phyloP scores from a whole-genome alignment of 2,329 filamentous ascomycete species.

The Aspergillus pseudoterreus region DNA sequence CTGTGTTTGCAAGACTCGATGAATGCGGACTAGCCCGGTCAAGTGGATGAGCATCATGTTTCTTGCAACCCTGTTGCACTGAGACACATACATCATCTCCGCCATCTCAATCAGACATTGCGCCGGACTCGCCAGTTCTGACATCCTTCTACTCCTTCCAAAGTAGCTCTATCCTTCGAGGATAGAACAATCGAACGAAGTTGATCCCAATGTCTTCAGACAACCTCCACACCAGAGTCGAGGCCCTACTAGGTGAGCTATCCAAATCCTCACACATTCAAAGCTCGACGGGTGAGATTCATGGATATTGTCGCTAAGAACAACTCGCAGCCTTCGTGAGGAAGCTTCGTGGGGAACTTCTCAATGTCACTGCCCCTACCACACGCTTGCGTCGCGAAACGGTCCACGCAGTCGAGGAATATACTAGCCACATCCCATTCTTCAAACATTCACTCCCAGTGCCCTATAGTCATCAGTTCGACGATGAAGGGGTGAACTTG shows the following conservation, averaged over 20 bases:
- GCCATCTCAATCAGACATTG: no score
- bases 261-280: no score
- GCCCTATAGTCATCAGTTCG: conserved; percentile 20
- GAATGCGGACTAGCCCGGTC: conserved; percentile 10
- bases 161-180: no score
- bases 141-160: no score
- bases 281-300: no score
- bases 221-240: conserved; percentile 1
- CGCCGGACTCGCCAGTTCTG: no score
- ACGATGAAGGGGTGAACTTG: conserved; percentile 29
- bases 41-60: conserved; percentile 8
- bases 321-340: conserved; percentile 20
- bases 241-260: conserved; percentile 10
- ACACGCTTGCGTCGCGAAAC: conserved; percentile 3
- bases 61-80: background rate
- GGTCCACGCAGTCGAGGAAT: conserved; percentile 10
- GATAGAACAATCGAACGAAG: background rate
- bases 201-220: background rate
- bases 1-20: conserved; percentile 2
- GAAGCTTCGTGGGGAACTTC: conserved; percentile 13
- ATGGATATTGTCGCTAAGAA: background rate
- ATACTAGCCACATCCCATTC: conserved; percentile 15
- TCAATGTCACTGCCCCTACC: background rate
- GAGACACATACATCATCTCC: background rate
- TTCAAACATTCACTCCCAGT: background rate